Percentiles rank a stretch among this genome's conserved stretches.
phyloP scores from a whole-genome alignment of 1,139 yeast genomes.

The Magnusiomyces sp. region DNA sequence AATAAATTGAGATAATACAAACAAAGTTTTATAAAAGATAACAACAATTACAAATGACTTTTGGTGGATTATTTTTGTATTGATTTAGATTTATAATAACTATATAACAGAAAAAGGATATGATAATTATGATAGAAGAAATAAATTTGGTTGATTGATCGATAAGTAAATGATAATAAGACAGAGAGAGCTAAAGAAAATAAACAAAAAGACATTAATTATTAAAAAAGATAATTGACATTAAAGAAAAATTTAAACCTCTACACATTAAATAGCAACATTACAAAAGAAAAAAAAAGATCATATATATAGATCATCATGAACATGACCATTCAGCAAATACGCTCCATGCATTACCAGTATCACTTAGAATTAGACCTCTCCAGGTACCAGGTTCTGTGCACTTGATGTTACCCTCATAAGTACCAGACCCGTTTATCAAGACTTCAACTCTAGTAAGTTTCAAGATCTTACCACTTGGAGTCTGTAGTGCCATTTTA shows the following conservation, averaged over 20 bases:
- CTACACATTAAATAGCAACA: not conserved
- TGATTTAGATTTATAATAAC: no score
- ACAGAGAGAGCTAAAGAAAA: no score
- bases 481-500: constrained; percentile 68
- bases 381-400: constrained; percentile 57
- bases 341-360: constrained; percentile 78
- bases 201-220: not conserved
- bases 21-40: not conserved
- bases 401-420: constrained; percentile 11
- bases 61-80: not conserved
- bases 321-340: constrained; percentile 85
- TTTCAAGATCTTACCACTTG: constrained; percentile 70
- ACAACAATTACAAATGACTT: constrained; percentile 1
- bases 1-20: not conserved
- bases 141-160: no score
- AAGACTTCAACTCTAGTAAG: constrained; percentile 41
- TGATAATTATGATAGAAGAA: no score
- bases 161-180: no score
- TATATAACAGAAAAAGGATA: no score
- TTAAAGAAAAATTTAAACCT: not conserved
- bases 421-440: constrained; percentile 8
- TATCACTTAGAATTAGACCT: constrained; percentile 71
- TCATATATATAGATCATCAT: constrained; percentile 14
- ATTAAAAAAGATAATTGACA: not conserved
- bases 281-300: not conserved